Evolutionary conservation across 83 land plant species (phyloP).

Genomic region (Isoetes engelmannii): DNA sequence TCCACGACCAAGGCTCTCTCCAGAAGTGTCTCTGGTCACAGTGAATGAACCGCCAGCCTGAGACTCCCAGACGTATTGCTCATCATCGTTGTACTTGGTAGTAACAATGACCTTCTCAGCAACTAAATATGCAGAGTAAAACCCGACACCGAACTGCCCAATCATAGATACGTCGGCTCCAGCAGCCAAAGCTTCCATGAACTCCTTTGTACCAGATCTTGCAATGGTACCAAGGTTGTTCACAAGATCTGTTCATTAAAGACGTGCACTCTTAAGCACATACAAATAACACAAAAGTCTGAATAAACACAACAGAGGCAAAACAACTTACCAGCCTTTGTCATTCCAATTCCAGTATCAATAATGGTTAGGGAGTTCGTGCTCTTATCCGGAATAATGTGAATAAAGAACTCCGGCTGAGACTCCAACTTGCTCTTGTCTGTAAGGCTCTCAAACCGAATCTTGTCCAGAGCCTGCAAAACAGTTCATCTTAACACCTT

Average conservation of each 20-base stretch:
- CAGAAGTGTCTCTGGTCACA: slow-evolving; percentile 17
- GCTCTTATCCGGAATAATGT: slow-evolving; percentile 18
- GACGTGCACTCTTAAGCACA: not conserved
- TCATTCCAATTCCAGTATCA: slow-evolving; percentile 28
- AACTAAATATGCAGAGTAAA: slow-evolving; percentile 28
- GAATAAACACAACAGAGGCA: not conserved
- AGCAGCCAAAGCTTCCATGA: slow-evolving; percentile 31
- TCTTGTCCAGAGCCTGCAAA: slow-evolving; percentile 30
- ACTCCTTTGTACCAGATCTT: slow-evolving; percentile 26
- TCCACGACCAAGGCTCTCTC: slow-evolving; percentile 27
- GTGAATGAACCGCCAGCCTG: slow-evolving; percentile 33
- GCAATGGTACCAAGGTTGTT: slow-evolving; percentile 31
- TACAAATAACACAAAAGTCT: not conserved
- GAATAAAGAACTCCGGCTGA: slow-evolving; percentile 23
- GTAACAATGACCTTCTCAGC: slow-evolving; percentile 28
- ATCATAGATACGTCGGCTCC: slow-evolving; percentile 30
- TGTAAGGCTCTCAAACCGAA: slow-evolving; percentile 23
- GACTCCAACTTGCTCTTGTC: slow-evolving; percentile 27
- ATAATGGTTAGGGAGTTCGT: slow-evolving; percentile 21
- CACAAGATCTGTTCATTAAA: slow-evolving; percentile 20
- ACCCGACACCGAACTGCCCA: slow-evolving; percentile 32
- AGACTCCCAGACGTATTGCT: slow-evolving; percentile 30
- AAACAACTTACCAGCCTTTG: slow-evolving; percentile 23
- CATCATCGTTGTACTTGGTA: slow-evolving; percentile 27
- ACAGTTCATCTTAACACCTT: not conserved